A percentile compares a stretch with the other conserved stretches of the same genome.
Conservation (phyloP, 108 stramenopile genomes). For the Cyclotella kingstonii region DNA sequence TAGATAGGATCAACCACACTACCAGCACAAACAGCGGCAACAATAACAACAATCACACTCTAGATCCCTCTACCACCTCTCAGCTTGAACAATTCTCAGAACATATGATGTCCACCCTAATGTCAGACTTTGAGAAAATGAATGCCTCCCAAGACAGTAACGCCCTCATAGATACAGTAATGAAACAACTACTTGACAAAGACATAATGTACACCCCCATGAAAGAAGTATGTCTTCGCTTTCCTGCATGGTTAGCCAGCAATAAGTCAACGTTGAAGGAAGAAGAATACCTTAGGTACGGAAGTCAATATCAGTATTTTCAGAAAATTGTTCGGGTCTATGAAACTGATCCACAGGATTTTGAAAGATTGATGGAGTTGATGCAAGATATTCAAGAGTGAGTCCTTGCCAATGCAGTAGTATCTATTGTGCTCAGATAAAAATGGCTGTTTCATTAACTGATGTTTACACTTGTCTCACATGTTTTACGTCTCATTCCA, state of each 20-base stretch:
- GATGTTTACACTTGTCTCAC: too few relatives aligned
- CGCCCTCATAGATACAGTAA: conserved; percentile 84
- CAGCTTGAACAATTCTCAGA: conserved; percentile 60
- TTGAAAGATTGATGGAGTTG: conserved; percentile 77
- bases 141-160: conserved; percentile 69
- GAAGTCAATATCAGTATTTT: conserved; percentile 89
- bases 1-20: conserved; percentile 42
- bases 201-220: conserved; percentile 98
- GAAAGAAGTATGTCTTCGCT: conserved; percentile 79
- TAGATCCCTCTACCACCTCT: conserved; percentile 36
- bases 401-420: conserved; percentile 4
- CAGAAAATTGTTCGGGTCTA: conserved; percentile 87
- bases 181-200: conserved; percentile 89
- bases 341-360: conserved; percentile 92
- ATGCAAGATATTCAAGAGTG: conserved; percentile 93
- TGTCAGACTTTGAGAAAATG: conserved; percentile 68
- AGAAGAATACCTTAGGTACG: conserved; percentile 64
- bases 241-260: conserved; percentile 89
- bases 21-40: conserved; percentile 5
- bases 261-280: conserved; percentile 47
- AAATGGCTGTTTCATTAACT: too few relatives aligned
- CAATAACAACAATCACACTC: conserved; percentile 28
- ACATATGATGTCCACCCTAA: conserved; percentile 71
- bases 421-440: conserved; percentile 29
- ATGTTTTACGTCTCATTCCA: too few relatives aligned